Percentiles rank a stretch among this genome's conserved stretches.
Evolutionary conservation across 257 asterid species (phyloP).

Genomic region (Ehretia macrophylla): DNA sequence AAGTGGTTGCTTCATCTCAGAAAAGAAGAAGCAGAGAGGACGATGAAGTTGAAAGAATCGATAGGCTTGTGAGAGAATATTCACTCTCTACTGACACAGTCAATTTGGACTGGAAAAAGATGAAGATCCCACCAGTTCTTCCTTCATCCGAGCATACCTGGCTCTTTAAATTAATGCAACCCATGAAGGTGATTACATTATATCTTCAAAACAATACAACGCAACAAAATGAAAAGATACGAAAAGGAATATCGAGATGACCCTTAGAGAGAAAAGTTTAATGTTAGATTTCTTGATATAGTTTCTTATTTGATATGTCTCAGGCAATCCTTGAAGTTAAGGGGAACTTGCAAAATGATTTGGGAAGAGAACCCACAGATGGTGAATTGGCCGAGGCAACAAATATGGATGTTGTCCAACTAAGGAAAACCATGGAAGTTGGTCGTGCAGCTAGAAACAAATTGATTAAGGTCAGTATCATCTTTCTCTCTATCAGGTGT

Average conservation of each 20-base stretch:
- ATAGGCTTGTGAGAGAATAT: constrained; percentile 71
- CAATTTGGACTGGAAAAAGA: constrained; percentile 78
- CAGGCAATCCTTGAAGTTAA: constrained; percentile 67
- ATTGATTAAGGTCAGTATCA: constrained; percentile 65
- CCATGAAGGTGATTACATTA: constrained; percentile 60
- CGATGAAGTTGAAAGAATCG: constrained; percentile 42
- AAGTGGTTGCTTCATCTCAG: constrained; percentile 23
- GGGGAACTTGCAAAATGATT: constrained; percentile 51
- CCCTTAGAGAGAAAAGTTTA: too few species aligned
- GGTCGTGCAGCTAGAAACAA: constrained; percentile 91
- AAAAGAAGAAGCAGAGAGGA: constrained; percentile 23
- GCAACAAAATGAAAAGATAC: background rate
- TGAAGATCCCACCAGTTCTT: constrained; percentile 87
- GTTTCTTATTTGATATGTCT: background rate
- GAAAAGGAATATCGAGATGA: background rate
- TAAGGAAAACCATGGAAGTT: constrained; percentile 62
- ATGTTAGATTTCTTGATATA: background rate
- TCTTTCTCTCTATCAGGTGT: background rate
- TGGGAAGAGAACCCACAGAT: constrained; percentile 64
- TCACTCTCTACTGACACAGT: constrained; percentile 48
- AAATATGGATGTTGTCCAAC: constrained; percentile 35
- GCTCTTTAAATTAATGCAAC: constrained; percentile 81
- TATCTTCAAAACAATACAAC: background rate
- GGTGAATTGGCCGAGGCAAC: constrained; percentile 59
- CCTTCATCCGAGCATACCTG: constrained; percentile 72